These are phyloP conservation scores for Hyaloraphidium curvatum DNA, from an alignment of 192 early-diverging fungal species.

Conservation along the genomic window DNA sequence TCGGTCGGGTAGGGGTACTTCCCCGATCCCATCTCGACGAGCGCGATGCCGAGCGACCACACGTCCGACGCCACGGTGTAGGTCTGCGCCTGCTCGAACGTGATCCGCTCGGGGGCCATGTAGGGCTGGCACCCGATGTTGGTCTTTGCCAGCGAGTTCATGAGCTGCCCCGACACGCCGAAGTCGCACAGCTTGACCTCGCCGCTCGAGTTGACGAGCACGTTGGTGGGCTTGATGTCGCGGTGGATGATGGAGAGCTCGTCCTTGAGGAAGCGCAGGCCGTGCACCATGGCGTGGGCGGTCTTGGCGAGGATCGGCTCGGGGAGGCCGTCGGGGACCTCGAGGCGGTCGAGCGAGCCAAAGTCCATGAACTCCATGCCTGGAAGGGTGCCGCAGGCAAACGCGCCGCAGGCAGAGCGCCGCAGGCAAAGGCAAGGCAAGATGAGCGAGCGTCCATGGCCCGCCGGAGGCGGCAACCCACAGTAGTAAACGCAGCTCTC, in stretches of 20 bases:
- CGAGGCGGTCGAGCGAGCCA: conserved; percentile 75
- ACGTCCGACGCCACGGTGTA: conserved; percentile 84
- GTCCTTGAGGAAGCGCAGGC: conserved; percentile 70
- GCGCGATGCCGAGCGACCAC: conserved; percentile 77
- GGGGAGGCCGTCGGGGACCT: conserved; percentile 48
- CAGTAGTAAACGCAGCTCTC: conserved; percentile 93
- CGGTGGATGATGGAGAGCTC: conserved; percentile 77
- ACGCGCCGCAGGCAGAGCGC: no score
- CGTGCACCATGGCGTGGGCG: conserved; percentile 53
- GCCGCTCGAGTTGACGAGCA: conserved; percentile 65
- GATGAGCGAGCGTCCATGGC: neutral
- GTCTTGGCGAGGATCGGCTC: conserved; percentile 63
- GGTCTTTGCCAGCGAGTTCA: conserved; percentile 71
- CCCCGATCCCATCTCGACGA: conserved; percentile 67
- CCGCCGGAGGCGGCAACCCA: neutral
- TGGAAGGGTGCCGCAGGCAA: neutral
- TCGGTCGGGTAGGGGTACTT: conserved; percentile 56
- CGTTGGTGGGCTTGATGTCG: conserved; percentile 92
- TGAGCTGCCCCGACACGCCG: conserved; percentile 78
- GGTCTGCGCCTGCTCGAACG: conserved; percentile 23
- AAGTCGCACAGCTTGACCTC: conserved; percentile 93
- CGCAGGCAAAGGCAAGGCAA: no score
- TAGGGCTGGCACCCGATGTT: conserved; percentile 88
- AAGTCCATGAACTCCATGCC: conserved; percentile 96
- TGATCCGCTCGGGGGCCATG: conserved; percentile 90